Evolutionary conservation across 2,329 filamentous ascomycete genomes (phyloP).

Genomic region (Aurifilum marmelostoma): DNA sequence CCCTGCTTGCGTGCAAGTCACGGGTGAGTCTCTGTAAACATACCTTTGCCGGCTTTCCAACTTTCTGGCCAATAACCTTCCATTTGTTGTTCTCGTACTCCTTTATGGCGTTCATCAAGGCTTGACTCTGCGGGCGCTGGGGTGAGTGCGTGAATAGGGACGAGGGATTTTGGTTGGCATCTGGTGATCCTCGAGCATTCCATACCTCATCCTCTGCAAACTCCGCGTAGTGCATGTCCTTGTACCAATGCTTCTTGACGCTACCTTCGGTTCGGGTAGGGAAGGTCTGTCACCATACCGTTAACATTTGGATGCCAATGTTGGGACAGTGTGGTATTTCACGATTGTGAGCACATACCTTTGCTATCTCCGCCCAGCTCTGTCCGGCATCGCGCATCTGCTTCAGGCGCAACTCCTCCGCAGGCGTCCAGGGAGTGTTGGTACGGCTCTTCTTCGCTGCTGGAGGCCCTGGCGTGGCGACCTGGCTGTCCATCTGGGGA

Average conservation of each 20-base stretch:
- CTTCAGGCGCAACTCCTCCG: slow-evolving; percentile 90
- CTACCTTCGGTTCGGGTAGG: slow-evolving; percentile 92
- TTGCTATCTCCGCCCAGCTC: slow-evolving; percentile 98
- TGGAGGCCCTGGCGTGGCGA: slow-evolving; percentile 53
- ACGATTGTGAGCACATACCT: slow-evolving; percentile 58
- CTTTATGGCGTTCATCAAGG: slow-evolving; percentile 90
- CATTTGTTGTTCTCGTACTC: slow-evolving; percentile 99
- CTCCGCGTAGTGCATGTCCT: slow-evolving; percentile 99
- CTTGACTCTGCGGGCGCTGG: slow-evolving; percentile 61
- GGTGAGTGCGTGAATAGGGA: slow-evolving; percentile 8
- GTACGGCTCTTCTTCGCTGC: slow-evolving; percentile 89
- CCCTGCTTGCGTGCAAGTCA: slow-evolving; percentile 92
- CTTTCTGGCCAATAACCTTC: slow-evolving; percentile 96
- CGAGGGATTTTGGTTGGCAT: not conserved
- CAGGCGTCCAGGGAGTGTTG: slow-evolving; percentile 98
- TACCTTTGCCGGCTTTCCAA: slow-evolving; percentile 96
- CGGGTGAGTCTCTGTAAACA: slow-evolving; percentile 30
- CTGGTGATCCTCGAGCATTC: not conserved
- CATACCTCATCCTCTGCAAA: slow-evolving; percentile 95
- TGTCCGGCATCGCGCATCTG: slow-evolving; percentile 90
- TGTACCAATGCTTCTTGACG: slow-evolving; percentile 99
- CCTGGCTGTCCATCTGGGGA: slow-evolving; percentile 38
- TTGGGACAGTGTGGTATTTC: not conserved
- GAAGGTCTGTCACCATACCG: slow-evolving; percentile 68
- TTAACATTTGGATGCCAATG: slow-evolving; percentile 23